phyloP scores from a whole-genome alignment of 1,284 basidiomycete species.

The Pholiota adiposa region DNA sequence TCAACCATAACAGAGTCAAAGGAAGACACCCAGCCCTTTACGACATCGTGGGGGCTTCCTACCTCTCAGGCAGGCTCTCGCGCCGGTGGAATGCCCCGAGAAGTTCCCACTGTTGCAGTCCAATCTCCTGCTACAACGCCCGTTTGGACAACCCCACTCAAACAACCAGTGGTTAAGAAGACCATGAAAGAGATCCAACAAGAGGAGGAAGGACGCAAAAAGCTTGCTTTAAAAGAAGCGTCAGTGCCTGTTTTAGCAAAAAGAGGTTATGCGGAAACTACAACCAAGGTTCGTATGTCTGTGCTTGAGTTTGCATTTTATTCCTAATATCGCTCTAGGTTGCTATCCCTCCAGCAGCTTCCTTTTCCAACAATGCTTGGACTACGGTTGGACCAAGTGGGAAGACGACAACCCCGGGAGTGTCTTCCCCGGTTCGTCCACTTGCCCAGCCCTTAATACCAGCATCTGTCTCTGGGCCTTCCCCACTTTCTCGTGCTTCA shows the following conservation, averaged over 20 bases:
- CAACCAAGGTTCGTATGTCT: constrained; percentile 61
- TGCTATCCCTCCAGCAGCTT: constrained; percentile 26
- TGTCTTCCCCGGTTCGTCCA: constrained; percentile 41
- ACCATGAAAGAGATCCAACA: constrained; percentile 99
- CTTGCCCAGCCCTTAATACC: constrained; percentile 22
- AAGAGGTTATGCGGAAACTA: constrained; percentile 81
- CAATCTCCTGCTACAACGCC: constrained; percentile 42
- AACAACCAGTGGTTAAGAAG: constrained; percentile 73
- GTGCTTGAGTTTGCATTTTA: not conserved
- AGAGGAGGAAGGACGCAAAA: constrained; percentile 90
- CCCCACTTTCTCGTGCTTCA: constrained; percentile 27
- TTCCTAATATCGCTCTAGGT: constrained; percentile 26
- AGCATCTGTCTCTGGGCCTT: constrained; percentile 32
- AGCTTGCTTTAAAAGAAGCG: constrained; percentile 64
- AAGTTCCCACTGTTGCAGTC: constrained; percentile 42
- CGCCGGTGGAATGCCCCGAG: constrained; percentile 44
- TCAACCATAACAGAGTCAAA: constrained; percentile 42
- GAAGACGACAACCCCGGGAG: constrained; percentile 49
- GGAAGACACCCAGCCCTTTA: constrained; percentile 66
- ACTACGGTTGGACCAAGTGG: constrained; percentile 84
- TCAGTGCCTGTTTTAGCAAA: constrained; percentile 59
- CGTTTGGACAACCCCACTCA: constrained; percentile 71
- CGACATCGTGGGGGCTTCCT: constrained; percentile 79
- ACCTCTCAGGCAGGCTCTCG: constrained; percentile 72
- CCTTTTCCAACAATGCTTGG: constrained; percentile 67